Evolutionary conservation across 2,329 filamentous ascomycete species (phyloP), one percentile per base, ranked within the genome.

Genomic region (Tolypocladium tropicale): DNA sequence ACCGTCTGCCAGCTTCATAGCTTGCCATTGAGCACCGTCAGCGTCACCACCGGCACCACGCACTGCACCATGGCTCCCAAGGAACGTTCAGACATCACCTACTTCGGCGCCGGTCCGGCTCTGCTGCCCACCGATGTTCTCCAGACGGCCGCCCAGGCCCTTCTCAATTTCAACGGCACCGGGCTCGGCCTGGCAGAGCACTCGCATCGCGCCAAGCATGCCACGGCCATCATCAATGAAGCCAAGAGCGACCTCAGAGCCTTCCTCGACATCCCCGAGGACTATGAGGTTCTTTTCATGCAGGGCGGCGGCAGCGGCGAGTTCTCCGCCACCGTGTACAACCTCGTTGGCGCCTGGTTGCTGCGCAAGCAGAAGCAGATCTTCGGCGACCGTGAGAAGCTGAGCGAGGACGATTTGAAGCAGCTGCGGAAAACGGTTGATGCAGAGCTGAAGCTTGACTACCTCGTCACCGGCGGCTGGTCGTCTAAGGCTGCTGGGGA

Each of bases 71-170:
- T 49, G 43, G 53, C 23, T 46, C 14, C 34, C 43, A 55, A 55
- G 34, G 33, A 55, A 33, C 43, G 90, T 72, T 78, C 83, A 64
- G 86, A 93, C 61, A 82, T 94, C 69, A 81, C 85, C 62, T 94
- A 95, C 74, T 96, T 95, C 64, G 91, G 92, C 59, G 92, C 93
- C 54, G 93, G 93, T 60, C 93, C 93, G 52, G 91, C 93, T n/a
- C 78, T 84, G 34, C 80, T 97, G 21, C 92, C 92, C 28, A 95
- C 89, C 14, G 74, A 82, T 4, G 89, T 96, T 25, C 82, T 96
- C 53, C 84, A 94, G 70, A 79, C 78, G 49, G 91, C 90, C 53
- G 84, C 90, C 1, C 71, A 83, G 68, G 88, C 89, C 1, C 84
- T 97, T 5, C 72, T 95, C 61, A 88, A 96, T 77, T 95, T 84